Percentiles rank a stretch among this genome's conserved stretches.
Conservation (phyloP, 352 stramenopile species). For the Pythium chondricola region DNA sequence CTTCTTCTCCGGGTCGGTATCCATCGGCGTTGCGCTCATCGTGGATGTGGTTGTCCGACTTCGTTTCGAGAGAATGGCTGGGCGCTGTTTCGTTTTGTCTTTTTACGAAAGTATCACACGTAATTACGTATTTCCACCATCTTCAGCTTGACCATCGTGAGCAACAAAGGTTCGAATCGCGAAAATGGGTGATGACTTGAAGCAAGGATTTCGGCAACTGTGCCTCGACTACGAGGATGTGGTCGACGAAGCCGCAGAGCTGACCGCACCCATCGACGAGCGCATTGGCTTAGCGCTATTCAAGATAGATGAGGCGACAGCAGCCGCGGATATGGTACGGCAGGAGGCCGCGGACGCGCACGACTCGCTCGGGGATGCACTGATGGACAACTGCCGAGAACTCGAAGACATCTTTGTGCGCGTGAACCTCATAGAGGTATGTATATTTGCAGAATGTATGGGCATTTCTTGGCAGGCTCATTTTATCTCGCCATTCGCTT, state of each 20-base stretch:
- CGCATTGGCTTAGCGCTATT: conserved; percentile 71
- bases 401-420: conserved; percentile 75
- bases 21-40: conserved; percentile 25
- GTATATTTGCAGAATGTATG: neutral
- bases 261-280: conserved; percentile 55
- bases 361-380: conserved; percentile 38
- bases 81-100: conserved; percentile 3
- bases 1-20: conserved; percentile 74
- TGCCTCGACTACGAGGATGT: conserved; percentile 68
- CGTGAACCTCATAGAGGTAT: conserved; percentile 70
- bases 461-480: neutral
- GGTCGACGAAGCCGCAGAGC: conserved; percentile 49
- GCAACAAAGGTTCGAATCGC: too few relatives aligned
- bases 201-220: conserved; percentile 52
- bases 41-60: neutral
- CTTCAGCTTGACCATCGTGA: too few relatives aligned
- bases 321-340: conserved; percentile 39
- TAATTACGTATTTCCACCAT: conserved; percentile 12
- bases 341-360: conserved; percentile 44
- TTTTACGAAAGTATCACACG: conserved; percentile 6
- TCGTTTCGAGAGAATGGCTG: conserved; percentile 5
- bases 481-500: neutral
- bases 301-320: conserved; percentile 74
- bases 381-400: conserved; percentile 65
- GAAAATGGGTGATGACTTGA: too few relatives aligned